Evolutionary conservation across 176 grass and related monocot genomes (phyloP).

Genomic region (Rhipidocladum racemiflorum): DNA sequence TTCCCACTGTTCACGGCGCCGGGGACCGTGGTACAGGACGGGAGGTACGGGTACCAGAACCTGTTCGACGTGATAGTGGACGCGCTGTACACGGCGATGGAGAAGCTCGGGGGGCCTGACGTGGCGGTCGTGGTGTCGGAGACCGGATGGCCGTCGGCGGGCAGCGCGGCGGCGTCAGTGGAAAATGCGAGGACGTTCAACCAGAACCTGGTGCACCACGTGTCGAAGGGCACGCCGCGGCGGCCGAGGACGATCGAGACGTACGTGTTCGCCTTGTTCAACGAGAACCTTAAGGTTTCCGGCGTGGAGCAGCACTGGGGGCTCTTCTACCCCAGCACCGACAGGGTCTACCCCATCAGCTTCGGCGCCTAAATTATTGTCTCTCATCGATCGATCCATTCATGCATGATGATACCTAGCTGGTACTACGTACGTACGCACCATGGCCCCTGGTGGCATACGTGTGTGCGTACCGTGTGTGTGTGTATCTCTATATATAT

Average conservation of each 20-base stretch:
- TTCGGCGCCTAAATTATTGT: not conserved
- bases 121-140: constrained; percentile 55
- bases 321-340: constrained; percentile 46
- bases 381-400: not conserved
- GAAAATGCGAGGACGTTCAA: constrained; percentile 59
- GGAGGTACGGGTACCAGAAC: constrained; percentile 52
- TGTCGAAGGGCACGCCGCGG: constrained; percentile 51
- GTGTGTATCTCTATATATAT: too few relatives aligned
- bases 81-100: constrained; percentile 48
- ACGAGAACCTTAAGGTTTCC: constrained; percentile 50
- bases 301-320: constrained; percentile 53
- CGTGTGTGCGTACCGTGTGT: too few relatives aligned
- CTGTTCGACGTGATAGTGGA: constrained; percentile 58
- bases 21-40: constrained; percentile 41
- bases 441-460: not conserved
- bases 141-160: constrained; percentile 62
- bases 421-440: too few relatives aligned
- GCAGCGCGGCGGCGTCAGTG: constrained; percentile 1
- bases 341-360: constrained; percentile 48
- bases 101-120: constrained; percentile 26
- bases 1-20: constrained; percentile 55
- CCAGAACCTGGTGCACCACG: constrained; percentile 59
- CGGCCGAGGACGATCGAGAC: constrained; percentile 37
- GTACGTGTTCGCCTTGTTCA: constrained; percentile 72
- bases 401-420: not conserved